Base-by-base conservation (phyloP, 306 rosid genomes). In the Arachis hypogaea region DNA sequence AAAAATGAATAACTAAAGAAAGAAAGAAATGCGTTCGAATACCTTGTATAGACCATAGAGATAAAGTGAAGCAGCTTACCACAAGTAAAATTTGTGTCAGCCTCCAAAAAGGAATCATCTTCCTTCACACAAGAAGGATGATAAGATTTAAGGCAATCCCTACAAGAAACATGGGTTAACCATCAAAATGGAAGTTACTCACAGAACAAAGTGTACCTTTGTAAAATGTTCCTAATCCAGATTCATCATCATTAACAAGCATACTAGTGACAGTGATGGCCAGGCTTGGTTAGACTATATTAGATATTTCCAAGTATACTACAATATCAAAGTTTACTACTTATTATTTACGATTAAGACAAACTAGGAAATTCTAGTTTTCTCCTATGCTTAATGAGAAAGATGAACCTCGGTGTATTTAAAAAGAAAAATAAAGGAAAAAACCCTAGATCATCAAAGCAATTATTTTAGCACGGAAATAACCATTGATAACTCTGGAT, bases 101-200 rank as follows among this genome's bases (percentile, higher is more conserved):
- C 75, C 69, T 78, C 71, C 75, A 81, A 59, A 78, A 85, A 80
- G 40, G 86, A 76, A 3, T 73, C 82, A 11, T 89, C 93, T 77
- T 77, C 56, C 30, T 40, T 86, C 63, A 80, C 83, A 59, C 97
- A 92, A 1, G 7, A 65, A 64, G 90, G 69, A 58, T 89, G 95
- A 74, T 89, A 92, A 28, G 89, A 82, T 83, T 92, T 92, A 41
- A 79, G 88, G 75, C 97, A 92, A 56, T 69, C 73, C 88, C 97
- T 89, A 85, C 49, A 81, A 82, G 49, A 71, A 83, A 72, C 82
- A 83, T 8, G 55, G 56, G 42, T 66, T 9, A 60, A 63, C 18
- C 4, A 67, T 61, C 16, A 61, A 57, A 71, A 71, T 45, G 36
- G 50, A 66, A 44, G 58, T 56, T 68, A 74, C 56, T 65, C 72